Percentiles rank a stretch among this genome's conserved stretches.
phyloP scores from a whole-genome alignment of 2,329 filamentous ascomycete species.

The Phaeosphaeriaceae sp. region DNA sequence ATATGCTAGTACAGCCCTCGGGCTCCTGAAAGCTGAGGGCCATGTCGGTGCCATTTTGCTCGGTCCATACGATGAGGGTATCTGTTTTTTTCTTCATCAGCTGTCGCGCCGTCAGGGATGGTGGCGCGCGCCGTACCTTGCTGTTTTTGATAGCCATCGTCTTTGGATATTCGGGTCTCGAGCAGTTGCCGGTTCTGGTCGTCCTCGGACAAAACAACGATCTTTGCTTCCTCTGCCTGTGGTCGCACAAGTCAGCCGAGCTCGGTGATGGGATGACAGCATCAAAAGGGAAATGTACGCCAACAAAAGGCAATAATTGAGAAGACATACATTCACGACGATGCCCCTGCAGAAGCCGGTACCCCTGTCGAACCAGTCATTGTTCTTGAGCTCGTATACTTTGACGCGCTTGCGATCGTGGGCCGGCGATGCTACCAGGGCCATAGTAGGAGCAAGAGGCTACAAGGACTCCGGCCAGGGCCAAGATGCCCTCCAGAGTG shows the following conservation, averaged over 20 bases:
- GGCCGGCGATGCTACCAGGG: constrained; percentile 51
- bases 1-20: constrained; percentile 90
- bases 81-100: constrained; percentile 61
- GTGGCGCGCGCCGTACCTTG: constrained; percentile 68
- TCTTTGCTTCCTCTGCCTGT: constrained; percentile 79
- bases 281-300: constrained; percentile 9
- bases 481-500: constrained; percentile 44
- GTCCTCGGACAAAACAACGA: constrained; percentile 93
- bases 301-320: background rate
- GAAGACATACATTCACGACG: constrained; percentile 69
- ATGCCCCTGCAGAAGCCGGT: constrained; percentile 92
- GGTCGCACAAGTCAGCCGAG: constrained; percentile 55
- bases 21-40: constrained; percentile 97
- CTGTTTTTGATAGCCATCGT: constrained; percentile 97
- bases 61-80: constrained; percentile 98
- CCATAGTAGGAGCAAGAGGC: constrained; percentile 43
- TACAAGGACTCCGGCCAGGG: constrained; percentile 43
- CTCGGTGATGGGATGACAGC: constrained; percentile 18
- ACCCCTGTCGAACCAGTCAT: constrained; percentile 98
- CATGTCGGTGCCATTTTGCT: constrained; percentile 91
- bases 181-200: constrained; percentile 82
- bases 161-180: constrained; percentile 87
- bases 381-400: constrained; percentile 97
- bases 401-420: constrained; percentile 77
- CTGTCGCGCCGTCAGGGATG: background rate